Evolutionary conservation across 192 early-diverging fungal genomes (phyloP).

Genomic region (Spinellus fusiger): DNA sequence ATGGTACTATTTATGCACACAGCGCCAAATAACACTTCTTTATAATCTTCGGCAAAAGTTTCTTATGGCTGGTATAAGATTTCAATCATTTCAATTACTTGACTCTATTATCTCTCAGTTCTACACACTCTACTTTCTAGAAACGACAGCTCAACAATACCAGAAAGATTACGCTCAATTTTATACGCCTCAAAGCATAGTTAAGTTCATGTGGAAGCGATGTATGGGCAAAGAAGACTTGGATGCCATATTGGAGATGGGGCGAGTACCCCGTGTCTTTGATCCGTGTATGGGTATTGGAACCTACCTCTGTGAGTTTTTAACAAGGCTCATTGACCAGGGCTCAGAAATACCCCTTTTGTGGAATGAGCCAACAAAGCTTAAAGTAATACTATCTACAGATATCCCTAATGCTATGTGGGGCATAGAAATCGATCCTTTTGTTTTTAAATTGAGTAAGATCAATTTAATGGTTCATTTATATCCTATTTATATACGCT

Average conservation of each 20-base stretch:
- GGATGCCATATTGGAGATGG: not conserved
- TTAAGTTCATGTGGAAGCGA: slow-evolving; percentile 52
- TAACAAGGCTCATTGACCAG: slow-evolving; percentile 30
- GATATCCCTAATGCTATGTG: slow-evolving; percentile 38
- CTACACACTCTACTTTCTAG: slow-evolving; percentile 45
- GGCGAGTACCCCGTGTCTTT: slow-evolving; percentile 24
- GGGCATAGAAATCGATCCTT: slow-evolving; percentile 53
- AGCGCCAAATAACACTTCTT: not conserved
- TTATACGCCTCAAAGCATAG: slow-evolving; percentile 48
- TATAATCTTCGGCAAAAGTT: not conserved
- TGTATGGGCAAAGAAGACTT: slow-evolving; percentile 14
- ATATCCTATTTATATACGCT: slow-evolving; percentile 39
- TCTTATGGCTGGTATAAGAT: not conserved
- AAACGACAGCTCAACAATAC: slow-evolving; percentile 42
- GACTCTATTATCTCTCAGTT: slow-evolving; percentile 43
- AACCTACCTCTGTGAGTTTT: slow-evolving; percentile 46
- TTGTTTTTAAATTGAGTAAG: slow-evolving; percentile 43
- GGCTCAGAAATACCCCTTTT: slow-evolving; percentile 17
- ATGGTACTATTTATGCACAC: slow-evolving; percentile 13
- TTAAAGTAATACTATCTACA: slow-evolving; percentile 27
- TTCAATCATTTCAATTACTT: slow-evolving; percentile 18
- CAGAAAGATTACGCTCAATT: slow-evolving; percentile 61
- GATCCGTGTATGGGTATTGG: slow-evolving; percentile 57
- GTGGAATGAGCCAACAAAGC: slow-evolving; percentile 33
- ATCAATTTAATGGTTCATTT: slow-evolving; percentile 45